Conservation (phyloP, 352 stramenopile genomes). For the Globisporangium emineosum region DNA sequence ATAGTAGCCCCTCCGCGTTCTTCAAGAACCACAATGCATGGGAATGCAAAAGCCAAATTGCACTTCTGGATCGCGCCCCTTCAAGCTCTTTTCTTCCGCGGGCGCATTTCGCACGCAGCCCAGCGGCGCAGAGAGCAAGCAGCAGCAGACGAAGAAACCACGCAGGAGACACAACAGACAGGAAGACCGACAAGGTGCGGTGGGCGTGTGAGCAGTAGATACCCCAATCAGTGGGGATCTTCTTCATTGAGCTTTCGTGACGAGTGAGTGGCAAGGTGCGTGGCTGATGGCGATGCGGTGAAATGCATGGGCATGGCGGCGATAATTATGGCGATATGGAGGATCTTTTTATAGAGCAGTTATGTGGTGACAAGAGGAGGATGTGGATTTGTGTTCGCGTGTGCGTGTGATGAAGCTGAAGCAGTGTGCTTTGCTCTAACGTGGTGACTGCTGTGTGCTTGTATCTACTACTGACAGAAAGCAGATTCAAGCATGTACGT, state of each 20-base stretch:
- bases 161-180: background rate
- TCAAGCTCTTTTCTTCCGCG: background rate
- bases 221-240: background rate
- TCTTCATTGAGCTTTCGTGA: background rate
- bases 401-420: background rate
- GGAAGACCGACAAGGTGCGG: background rate
- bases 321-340: background rate
- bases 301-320: background rate
- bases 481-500: conserved; percentile 44
- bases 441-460: background rate
- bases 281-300: background rate
- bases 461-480: background rate
- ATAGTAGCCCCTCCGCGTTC: conserved; percentile 8
- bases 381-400: background rate
- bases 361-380: conserved; percentile 2
- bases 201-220: background rate
- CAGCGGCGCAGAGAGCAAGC: background rate
- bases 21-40: too few relatives aligned
- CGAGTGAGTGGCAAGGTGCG: background rate
- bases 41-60: background rate
- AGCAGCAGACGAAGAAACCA: background rate
- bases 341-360: conserved; percentile 20
- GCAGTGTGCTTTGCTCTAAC: background rate
- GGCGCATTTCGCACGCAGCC: background rate
- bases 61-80: conserved; percentile 2